phyloP scores from a whole-genome alignment of 495 filamentous ascomycete genomes.

The Hyaloscypha bicolor region DNA sequence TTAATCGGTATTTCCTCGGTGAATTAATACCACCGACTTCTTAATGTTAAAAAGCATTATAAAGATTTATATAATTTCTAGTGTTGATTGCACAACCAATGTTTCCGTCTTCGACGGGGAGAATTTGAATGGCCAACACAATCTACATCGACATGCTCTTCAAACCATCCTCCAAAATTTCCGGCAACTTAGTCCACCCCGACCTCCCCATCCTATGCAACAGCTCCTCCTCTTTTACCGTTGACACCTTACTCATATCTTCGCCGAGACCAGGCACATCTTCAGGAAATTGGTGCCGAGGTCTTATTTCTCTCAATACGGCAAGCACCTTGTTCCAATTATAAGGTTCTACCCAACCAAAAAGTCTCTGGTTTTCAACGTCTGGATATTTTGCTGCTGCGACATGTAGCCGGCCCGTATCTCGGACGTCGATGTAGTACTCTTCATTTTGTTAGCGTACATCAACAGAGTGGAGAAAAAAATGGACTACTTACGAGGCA shows the following conservation, averaged over 20 bases:
- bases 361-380: constrained; percentile 46
- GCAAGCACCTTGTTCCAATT: constrained; percentile 42
- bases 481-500: constrained; percentile 16
- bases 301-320: not conserved
- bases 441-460: not conserved
- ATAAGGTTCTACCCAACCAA: constrained; percentile 43
- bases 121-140: not conserved
- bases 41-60: no score
- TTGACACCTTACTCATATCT: not conserved
- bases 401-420: constrained; percentile 48
- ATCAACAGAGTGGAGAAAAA: not conserved
- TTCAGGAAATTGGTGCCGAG: not conserved
- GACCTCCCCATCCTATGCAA: not conserved
- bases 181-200: not conserved
- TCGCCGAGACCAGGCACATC: not conserved
- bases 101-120: no score
- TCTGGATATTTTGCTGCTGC: constrained; percentile 41
- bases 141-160: not conserved
- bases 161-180: not conserved
- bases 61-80: no score
- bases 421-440: constrained; percentile 44
- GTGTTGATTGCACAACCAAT: no score
- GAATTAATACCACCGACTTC: no score
- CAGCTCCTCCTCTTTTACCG: not conserved
- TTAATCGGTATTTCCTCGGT: no score